Conservation (phyloP, 768 basidiomycete species). For the Pleurotus pulmonarius region DNA sequence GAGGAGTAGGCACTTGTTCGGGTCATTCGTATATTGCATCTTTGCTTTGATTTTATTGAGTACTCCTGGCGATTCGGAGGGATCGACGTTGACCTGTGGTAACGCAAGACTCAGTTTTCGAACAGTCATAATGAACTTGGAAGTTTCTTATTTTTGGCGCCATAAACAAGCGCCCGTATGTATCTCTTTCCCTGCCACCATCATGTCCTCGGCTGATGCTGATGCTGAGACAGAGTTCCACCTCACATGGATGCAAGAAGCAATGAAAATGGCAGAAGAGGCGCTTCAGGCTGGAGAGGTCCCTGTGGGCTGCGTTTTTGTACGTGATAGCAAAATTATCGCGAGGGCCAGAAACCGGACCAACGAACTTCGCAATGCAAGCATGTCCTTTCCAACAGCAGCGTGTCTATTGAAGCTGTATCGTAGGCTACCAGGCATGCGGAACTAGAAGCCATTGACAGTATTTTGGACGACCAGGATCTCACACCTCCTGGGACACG, state of each 20-base stretch:
- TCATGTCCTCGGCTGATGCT: background rate
- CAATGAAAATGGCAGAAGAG: conserved; percentile 86
- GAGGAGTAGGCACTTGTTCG: too few relatives aligned
- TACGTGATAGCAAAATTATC: conserved; percentile 71
- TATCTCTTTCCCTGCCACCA: background rate
- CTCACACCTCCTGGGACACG: conserved; percentile 47
- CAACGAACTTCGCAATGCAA: conserved; percentile 89
- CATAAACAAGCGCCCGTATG: too few relatives aligned
- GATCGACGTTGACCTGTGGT: too few relatives aligned
- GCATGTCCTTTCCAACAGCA: conserved; percentile 13
- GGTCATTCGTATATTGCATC: too few relatives aligned
- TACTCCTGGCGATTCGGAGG: too few relatives aligned
- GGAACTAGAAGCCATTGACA: conserved; percentile 94
- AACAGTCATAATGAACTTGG: too few relatives aligned
- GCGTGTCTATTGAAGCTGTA: conserved; percentile 4
- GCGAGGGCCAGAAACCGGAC: conserved; percentile 91
- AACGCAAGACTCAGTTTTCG: too few relatives aligned
- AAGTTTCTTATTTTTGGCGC: too few relatives aligned
- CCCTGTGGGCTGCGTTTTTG: conserved; percentile 95
- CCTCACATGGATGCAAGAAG: conserved; percentile 76
- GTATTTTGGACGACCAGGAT: conserved; percentile 61
- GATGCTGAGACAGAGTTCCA: conserved; percentile 21
- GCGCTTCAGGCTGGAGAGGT: conserved; percentile 85
- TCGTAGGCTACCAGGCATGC: conserved; percentile 91
- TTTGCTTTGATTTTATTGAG: too few relatives aligned